Base-by-base conservation (phyloP, 176 grass and related monocot species). In the bread wheat (Triticum aestivum) region DNA sequence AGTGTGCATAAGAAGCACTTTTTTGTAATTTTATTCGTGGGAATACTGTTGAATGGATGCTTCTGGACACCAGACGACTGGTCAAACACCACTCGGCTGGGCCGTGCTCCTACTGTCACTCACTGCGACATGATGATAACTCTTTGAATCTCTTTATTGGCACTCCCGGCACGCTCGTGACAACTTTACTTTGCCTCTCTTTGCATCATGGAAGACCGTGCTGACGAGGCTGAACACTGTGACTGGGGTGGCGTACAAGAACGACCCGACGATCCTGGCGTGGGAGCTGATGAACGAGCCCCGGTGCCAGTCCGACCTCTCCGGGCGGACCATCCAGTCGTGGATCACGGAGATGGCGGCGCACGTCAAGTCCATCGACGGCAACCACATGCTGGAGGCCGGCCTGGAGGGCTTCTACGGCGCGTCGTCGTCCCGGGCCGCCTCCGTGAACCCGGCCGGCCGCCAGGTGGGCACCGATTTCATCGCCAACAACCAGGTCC, bases 211-310 rank as follows among this genome's bases (percentile, higher is more conserved):
- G 65, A 80, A 96, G 94, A 79, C 92, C 5, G 92, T 99, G 56
- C 92, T 99, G 69, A 97, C 87, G 47, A 78, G 97, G 84, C 83
- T 86, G 72, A 99, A 99, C 94, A 93, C 87, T 52, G 80, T 97
- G 13, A 99, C 80, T 45, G 92, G 97, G 21, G 90, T 93, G 86
- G 87, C 92, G 15, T 99, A 99, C 89, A 96, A 87, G 82, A 81
- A 97, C 90, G 97, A 99, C 78, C 94, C 92, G 15, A 96, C 94
- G 69, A 90, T 97, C 67, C 86, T 99, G 90, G 90, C 97, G 41
- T 99, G 97, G 97, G 97, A 99, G 85, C 94, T 99, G 32, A 99
- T 99, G 87, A 99, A 99, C 87, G 97, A 99, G 80, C 97, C 97
- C 61, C 89, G 97, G 61, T 99, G 97, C 94, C 90, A 79, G 69